These are phyloP conservation scores for Akebia trifoliata DNA, from an alignment of 164 flowering plant genomes.

Conservation along the genomic window DNA sequence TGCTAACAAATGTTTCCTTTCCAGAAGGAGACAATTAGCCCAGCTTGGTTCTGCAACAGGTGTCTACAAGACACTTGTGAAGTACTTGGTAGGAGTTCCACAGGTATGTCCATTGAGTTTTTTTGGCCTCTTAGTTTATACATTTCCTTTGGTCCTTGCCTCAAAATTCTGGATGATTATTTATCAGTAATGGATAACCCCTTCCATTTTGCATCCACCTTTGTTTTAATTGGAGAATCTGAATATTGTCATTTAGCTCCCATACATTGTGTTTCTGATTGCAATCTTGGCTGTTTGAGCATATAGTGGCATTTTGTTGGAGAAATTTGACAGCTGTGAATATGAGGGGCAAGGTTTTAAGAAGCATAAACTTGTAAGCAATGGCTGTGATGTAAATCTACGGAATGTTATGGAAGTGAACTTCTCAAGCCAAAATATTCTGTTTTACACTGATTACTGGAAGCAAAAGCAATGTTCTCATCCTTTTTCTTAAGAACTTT, in stretches of 20 bases:
- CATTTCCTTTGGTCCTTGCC: not conserved
- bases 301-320: not conserved
- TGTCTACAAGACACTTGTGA: constrained; percentile 91
- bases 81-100: constrained; percentile 97
- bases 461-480: too few species aligned
- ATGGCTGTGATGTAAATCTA: not conserved
- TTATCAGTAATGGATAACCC: not conserved
- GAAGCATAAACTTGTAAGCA: not conserved
- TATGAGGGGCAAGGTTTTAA: not conserved
- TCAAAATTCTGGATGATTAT: not conserved
- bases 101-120: constrained; percentile 41
- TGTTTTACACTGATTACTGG: too few species aligned
- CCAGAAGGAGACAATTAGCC: constrained; percentile 82
- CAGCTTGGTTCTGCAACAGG: constrained; percentile 97
- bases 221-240: not conserved
- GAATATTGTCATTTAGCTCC: not conserved
- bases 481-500: too few species aligned
- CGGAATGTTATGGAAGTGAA: too few species aligned
- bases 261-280: not conserved
- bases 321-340: too few species aligned
- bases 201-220: not conserved
- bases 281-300: not conserved
- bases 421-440: too few species aligned
- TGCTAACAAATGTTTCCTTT: constrained; percentile 13
- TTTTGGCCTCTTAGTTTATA: not conserved